A percentile compares a stretch with the other conserved stretches of the same genome.
phyloP scores from a whole-genome alignment of 768 basidiomycete species.

The Lentinula aciculospora region DNA sequence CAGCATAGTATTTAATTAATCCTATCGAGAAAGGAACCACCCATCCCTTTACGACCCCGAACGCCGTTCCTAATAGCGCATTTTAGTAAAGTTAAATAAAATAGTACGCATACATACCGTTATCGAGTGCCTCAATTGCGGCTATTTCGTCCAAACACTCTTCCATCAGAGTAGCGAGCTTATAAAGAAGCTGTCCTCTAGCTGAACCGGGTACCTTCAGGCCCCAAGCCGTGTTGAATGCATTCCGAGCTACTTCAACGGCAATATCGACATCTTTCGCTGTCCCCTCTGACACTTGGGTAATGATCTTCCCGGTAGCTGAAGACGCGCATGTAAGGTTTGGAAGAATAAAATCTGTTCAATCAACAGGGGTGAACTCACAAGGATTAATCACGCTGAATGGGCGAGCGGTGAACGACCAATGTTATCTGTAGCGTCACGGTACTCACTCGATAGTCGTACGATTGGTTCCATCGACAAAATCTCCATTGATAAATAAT shows the following conservation, averaged over 20 bases:
- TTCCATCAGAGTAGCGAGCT: slow-evolving; percentile 45
- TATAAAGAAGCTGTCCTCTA: slow-evolving; percentile 31
- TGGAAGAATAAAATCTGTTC: background rate
- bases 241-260: slow-evolving; percentile 52
- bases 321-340: slow-evolving; percentile 10
- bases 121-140: slow-evolving; percentile 42
- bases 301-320: slow-evolving; percentile 55
- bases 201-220: slow-evolving; percentile 28
- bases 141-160: slow-evolving; percentile 35
- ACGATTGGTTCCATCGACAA: slow-evolving; percentile 46
- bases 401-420: slow-evolving; percentile 23
- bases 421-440: background rate
- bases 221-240: slow-evolving; percentile 30
- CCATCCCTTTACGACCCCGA: slow-evolving; percentile 4
- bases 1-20: slow-evolving; percentile 40
- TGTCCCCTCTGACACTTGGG: slow-evolving; percentile 45
- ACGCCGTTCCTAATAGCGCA: slow-evolving; percentile 4
- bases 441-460: slow-evolving; percentile 57
- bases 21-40: slow-evolving; percentile 21
- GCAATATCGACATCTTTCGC: slow-evolving; percentile 60
- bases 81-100: background rate
- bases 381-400: slow-evolving; percentile 52
- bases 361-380: slow-evolving; percentile 4
- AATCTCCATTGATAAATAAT: slow-evolving; percentile 70
- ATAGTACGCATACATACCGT: slow-evolving; percentile 18